A percentile compares a stretch with the other conserved stretches of the same genome.
phyloP scores from a whole-genome alignment of 257 asterid species.

The Solanum chmielewskii region DNA sequence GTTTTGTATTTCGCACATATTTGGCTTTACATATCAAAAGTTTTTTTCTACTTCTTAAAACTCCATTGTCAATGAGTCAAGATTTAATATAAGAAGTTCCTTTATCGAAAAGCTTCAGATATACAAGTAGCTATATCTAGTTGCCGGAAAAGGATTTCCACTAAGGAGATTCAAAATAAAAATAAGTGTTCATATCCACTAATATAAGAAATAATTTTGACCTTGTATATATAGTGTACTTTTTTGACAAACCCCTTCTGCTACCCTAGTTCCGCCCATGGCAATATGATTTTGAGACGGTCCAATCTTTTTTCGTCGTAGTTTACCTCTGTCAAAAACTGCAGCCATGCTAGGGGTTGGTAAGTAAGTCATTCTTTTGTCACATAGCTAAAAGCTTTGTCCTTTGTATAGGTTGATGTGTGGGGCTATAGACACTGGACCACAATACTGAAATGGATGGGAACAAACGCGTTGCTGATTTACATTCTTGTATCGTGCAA shows the following conservation, averaged over 20 bases:
- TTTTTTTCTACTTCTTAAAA: background rate
- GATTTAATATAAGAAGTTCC: background rate
- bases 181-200: background rate
- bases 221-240: background rate
- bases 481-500: slow-evolving; percentile 54
- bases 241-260: background rate
- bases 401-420: slow-evolving; percentile 36
- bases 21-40: background rate
- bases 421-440: slow-evolving; percentile 32
- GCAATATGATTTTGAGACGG: background rate
- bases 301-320: background rate
- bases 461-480: slow-evolving; percentile 41
- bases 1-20: background rate
- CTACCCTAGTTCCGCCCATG: background rate
- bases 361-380: background rate
- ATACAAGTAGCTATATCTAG: background rate
- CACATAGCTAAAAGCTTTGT: background rate
- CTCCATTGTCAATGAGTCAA: background rate
- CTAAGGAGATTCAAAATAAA: background rate
- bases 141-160: background rate
- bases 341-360: background rate
- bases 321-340: background rate
- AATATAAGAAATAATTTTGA: background rate
- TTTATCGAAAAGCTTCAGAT: background rate
- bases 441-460: slow-evolving; percentile 43